Evolutionary conservation across 441 rosid genomes (phyloP).

Genomic region (Erysimum cheiri): DNA sequence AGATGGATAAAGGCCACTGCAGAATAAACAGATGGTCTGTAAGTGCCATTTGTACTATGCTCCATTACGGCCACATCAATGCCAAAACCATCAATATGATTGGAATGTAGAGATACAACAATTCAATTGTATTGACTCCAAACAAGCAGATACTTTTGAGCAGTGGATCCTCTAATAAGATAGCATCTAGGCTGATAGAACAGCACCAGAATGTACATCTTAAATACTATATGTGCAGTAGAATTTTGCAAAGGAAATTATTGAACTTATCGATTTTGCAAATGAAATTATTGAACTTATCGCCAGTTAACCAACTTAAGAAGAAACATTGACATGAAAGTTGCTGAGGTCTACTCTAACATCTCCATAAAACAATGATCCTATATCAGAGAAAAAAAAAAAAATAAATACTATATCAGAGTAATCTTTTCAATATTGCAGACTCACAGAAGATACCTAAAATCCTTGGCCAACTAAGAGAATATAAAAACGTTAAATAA

Average conservation of each 20-base stretch:
- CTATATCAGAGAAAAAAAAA: neutral
- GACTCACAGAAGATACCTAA: conserved; percentile 14
- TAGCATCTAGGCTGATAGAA: neutral
- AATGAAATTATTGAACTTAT: neutral
- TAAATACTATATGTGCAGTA: neutral
- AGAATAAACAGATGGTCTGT: neutral
- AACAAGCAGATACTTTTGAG: conserved; percentile 1
- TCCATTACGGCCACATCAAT: neutral
- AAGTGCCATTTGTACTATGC: no score
- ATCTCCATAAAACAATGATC: conserved; percentile 1
- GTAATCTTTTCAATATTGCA: conserved; percentile 12
- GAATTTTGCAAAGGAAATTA: neutral
- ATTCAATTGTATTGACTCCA: neutral
- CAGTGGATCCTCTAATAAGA: neutral
- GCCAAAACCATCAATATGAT: neutral
- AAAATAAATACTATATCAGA: neutral
- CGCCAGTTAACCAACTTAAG: neutral
- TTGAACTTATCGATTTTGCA: no score
- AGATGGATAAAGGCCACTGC: neutral
- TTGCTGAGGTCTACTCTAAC: conserved; percentile 12
- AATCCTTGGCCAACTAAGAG: conserved; percentile 12
- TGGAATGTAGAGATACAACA: neutral
- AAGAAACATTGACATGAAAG: neutral
- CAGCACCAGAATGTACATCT: neutral
- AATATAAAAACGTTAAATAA: neutral